phyloP scores from a whole-genome alignment of 495 filamentous ascomycete species.

The Aspergillus nidulans region DNA sequence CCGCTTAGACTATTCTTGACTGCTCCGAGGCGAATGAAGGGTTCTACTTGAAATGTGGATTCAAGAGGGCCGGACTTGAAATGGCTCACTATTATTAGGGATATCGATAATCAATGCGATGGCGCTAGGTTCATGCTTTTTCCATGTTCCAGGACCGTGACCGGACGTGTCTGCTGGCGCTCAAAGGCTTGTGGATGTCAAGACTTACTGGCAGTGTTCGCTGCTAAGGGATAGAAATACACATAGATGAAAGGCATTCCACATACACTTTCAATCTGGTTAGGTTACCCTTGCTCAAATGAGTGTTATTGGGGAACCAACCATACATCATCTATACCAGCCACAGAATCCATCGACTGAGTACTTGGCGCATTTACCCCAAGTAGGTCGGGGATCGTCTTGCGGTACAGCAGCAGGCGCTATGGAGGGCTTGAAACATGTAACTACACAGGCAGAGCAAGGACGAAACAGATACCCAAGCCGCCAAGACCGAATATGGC shows the following conservation, averaged over 20 bases:
- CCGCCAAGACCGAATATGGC: too few species aligned
- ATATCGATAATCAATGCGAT: background rate
- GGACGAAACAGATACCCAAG: too few species aligned
- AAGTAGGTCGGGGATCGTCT: too few species aligned
- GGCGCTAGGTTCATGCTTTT: background rate
- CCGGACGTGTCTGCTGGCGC: slow-evolving; percentile 1
- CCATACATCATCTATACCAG: too few species aligned
- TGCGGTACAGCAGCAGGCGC: too few species aligned
- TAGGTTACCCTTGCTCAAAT: too few species aligned
- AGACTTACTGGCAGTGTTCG: background rate
- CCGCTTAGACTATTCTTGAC: slow-evolving; percentile 60
- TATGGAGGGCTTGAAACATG: too few species aligned
- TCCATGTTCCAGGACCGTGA: background rate
- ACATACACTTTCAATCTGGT: background rate
- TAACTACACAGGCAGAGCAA: too few species aligned
- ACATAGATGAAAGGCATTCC: background rate
- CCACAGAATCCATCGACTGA: too few species aligned
- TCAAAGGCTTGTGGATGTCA: background rate
- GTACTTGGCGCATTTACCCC: too few species aligned
- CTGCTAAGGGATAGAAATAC: background rate
- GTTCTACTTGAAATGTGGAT: slow-evolving; percentile 98
- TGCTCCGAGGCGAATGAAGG: slow-evolving; percentile 86
- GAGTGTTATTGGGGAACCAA: too few species aligned
- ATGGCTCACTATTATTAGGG: slow-evolving; percentile 92
- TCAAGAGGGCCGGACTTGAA: slow-evolving; percentile 85